These are phyloP conservation scores for Podila verticillata DNA, from an alignment of 192 early-diverging fungal genomes.

Conservation along the genomic window DNA sequence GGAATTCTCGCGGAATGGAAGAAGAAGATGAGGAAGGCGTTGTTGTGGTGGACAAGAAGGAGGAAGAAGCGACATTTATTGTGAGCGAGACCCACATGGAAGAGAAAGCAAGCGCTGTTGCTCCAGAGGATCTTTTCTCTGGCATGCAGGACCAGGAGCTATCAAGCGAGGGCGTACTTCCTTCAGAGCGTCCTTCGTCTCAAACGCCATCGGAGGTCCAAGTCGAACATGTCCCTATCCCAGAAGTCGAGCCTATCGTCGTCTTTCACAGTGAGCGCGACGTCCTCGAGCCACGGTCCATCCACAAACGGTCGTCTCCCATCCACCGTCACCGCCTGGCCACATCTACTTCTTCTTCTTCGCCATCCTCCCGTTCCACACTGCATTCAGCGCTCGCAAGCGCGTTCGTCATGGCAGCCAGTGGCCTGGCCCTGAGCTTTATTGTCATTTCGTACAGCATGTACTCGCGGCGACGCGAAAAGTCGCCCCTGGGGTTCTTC, in stretches of 20 bases:
- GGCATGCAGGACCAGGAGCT: too few relatives aligned
- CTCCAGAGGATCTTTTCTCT: too few relatives aligned
- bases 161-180: too few relatives aligned
- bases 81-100: neutral
- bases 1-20: neutral
- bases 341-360: neutral
- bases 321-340: neutral
- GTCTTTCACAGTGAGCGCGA: neutral
- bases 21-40: too few relatives aligned
- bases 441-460: neutral
- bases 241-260: neutral
- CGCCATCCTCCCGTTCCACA: neutral
- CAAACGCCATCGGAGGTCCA: neutral
- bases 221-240: neutral
- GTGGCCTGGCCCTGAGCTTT: neutral
- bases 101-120: neutral
- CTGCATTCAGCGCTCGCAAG: neutral
- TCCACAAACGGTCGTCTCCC: neutral
- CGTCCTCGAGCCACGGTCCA: neutral
- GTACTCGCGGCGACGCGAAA: constrained; percentile 1
- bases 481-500: neutral
- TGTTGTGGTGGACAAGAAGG: too few relatives aligned
- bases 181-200: too few relatives aligned
- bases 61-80: too few relatives aligned
- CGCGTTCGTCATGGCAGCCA: neutral